Evolutionary conservation across 2,329 filamentous ascomycete species (phyloP), one percentile per base, ranked within the genome.

Genomic region (Alternaria sp.): DNA sequence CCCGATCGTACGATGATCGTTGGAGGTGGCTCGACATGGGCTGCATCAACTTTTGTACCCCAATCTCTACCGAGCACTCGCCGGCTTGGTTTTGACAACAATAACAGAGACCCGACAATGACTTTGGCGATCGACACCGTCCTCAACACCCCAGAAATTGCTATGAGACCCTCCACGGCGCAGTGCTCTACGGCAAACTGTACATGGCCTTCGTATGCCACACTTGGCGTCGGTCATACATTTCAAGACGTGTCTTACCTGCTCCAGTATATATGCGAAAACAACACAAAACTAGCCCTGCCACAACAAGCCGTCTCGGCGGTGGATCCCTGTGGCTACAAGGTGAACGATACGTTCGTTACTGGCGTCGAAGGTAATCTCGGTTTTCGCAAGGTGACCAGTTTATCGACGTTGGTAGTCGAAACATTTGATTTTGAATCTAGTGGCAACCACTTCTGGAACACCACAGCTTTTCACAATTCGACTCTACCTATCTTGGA

Each of bases 161-260:
- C 18, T 2, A 38, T 48, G 16, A 48, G 44, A n/a, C 5, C 54
- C 14, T 57, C 54, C 4, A 57, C 26, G 22, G 62, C 61, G 7
- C 39, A 20, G 7, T 70, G 66, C 43, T 53, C 62, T 3, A 63
- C 61, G 5, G 60, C 59, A 0, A 59, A 60, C 30, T 69, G 68
- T 47, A 62, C 57, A n/a, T 70, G 68, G 68, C 41, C 57, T 3
- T 12, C 36, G 4, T 69, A 68, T 28, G 46, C 57, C 1, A 63
- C 68, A 3, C 60, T 70, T 16, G 68, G 59, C 7, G 56, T 69
- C 8, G 69, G 68, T 28, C 61, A 65, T 24, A 32, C 59, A 22
- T 69, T 65, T 43, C 43, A 66, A 14, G 62, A 71, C 12, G 39
- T 66, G 11, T 62, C 66, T 0, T 26, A 41, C 1, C 5, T 63